Evolutionary conservation across 176 grass and related monocot species (phyloP), one percentile per base, ranked within the genome.

Genomic region (Rhynchospora tenuis): DNA sequence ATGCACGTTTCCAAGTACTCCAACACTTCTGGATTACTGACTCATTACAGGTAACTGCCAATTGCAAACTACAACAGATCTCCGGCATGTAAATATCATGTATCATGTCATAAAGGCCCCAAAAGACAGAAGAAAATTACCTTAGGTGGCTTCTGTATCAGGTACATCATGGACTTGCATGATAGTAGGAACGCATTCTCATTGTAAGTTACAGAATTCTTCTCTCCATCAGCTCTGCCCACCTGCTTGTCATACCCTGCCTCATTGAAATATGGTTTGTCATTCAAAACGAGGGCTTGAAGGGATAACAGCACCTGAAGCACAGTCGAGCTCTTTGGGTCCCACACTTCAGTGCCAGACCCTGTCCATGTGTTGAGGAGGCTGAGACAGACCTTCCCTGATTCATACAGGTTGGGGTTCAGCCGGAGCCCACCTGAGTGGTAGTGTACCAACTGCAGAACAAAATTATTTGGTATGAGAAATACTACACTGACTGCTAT

Each of bases 211-310:
- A 99, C 60, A 54, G 96, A 99, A 82, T 95, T 99, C 83, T 95
- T 99, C 86, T 99, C 93, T 28, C 93, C 91, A 66, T 99, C 91
- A 13, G 91, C 89, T 83, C 92, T 95, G 43, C 96, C 96, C 42
- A 99, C 72, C 84, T 95, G 94, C 80, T 95, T 94, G 81, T 99
- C 96, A 10, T 93, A 99, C 50, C 96, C 96, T 0, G 96, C 96
- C 78, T 99, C 96, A 0, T 99, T 99, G 60, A 99, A 99, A 56
- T 99, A 99, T 48, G 96, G 96, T 45, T 99, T 99, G 60, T 95
- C 96, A 27, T 99, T 99, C 59, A 99, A 90, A 85, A 99, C 96
- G 57, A 99, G 96, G 60, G 91, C 96, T 80, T 99, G 96, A 83
- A 99, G 91, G 11, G 96, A 99, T 64, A 99, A 84, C 74, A 99